These are phyloP conservation scores for Debaryomyces prosopidis DNA, from an alignment of 805 yeast genomes.

Conservation along the genomic window DNA sequence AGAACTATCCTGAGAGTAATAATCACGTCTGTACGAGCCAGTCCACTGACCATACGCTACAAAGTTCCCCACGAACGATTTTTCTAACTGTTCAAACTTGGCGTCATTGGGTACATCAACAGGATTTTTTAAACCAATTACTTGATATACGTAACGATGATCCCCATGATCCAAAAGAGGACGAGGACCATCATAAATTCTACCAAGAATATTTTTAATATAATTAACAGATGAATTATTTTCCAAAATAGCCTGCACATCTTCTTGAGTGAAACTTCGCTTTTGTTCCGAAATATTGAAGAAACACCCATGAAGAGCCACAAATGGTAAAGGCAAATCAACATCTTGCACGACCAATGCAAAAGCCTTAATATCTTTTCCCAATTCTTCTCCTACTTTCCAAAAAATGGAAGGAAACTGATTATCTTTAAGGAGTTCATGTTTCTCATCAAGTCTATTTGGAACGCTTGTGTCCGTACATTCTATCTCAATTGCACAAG, in stretches of 20 bases:
- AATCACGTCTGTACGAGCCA: background rate
- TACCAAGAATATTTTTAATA: background rate
- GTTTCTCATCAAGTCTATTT: background rate
- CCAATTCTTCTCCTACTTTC: background rate
- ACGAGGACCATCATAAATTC: slow-evolving; percentile 8
- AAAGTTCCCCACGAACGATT: background rate
- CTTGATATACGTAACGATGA: slow-evolving; percentile 12
- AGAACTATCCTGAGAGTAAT: background rate
- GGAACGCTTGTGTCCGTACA: background rate
- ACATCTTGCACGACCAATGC: slow-evolving; percentile 11
- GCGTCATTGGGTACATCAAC: background rate
- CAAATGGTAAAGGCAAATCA: slow-evolving; percentile 9
- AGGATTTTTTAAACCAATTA: background rate
- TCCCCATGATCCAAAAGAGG: slow-evolving; percentile 12
- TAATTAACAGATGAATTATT: slow-evolving; percentile 5
- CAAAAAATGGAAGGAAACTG: background rate
- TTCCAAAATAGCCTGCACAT: background rate
- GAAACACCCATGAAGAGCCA: slow-evolving; percentile 9
- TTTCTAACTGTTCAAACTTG: background rate
- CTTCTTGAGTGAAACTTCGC: slow-evolving; percentile 1
- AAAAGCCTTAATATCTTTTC: slow-evolving; percentile 6
- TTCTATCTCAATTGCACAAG: background rate
- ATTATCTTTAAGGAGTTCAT: background rate
- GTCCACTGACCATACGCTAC: background rate
- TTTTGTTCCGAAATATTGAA: slow-evolving; percentile 7